phyloP scores from a whole-genome alignment of 306 rosid genomes.

The Quercus rubra region DNA sequence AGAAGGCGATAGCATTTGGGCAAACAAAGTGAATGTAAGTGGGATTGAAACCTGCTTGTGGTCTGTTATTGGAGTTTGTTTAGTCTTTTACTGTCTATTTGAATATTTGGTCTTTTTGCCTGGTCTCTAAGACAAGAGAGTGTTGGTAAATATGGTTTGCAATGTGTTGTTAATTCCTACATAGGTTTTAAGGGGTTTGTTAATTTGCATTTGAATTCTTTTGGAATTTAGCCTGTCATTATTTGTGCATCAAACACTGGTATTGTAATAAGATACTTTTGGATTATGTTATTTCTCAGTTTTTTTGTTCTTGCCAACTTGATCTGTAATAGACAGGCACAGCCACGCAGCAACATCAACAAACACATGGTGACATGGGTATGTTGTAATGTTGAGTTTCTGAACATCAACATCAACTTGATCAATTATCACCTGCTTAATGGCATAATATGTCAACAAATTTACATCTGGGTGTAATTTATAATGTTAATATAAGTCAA shows the following conservation, averaged over 20 bases:
- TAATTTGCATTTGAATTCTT: not conserved
- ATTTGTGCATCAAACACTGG: not conserved
- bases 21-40: not conserved
- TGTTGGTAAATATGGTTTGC: not conserved
- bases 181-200: not conserved
- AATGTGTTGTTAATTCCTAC: not conserved
- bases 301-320: not conserved
- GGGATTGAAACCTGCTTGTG: not conserved
- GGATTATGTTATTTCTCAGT: not conserved
- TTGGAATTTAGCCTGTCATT: not conserved
- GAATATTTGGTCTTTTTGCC: not conserved
- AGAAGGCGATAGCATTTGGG: slow-evolving; percentile 35
- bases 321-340: not conserved
- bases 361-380: not conserved
- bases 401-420: too few relatives aligned
- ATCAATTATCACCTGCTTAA: not conserved
- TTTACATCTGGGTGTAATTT: not conserved
- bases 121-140: not conserved
- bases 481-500: too few relatives aligned
- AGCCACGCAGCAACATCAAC: not conserved
- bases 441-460: not conserved
- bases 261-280: not conserved
- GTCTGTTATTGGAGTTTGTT: not conserved
- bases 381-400: too few relatives aligned
- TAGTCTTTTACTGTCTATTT: not conserved